Evolutionary conservation across 139 green algal genomes (phyloP), one percentile per base, ranked within the genome.

Genomic region (Chlamydomonas asymmetrica): DNA sequence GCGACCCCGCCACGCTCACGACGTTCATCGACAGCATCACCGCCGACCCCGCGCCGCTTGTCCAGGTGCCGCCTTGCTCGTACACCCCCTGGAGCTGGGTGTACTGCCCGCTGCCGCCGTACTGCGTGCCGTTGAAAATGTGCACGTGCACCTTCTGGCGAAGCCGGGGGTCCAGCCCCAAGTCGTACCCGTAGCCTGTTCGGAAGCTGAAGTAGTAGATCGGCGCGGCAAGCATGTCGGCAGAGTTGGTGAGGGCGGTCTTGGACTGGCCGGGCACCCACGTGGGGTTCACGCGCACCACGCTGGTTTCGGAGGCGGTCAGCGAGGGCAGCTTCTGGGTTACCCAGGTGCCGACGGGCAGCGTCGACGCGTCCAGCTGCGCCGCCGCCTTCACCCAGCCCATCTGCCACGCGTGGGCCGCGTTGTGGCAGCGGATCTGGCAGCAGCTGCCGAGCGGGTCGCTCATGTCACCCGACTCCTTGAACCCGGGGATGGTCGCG

Each of bases 371-470:
- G 61, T 25, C 34, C 4, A 66, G 34, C 25, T 56, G 16, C 48
- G 63, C 63, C 38, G 37, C 23, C 4, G 63, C 37, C 63, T 49
- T 34, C 22, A 23, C 38, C 74, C 74, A 80, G 34, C 74, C 74
- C 54, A 76, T 23, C 65, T 80, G 74, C 56, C 66, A 80, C 27
- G 66, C 22, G 56, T 80, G 74, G 2, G 74, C 65, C 32, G 34
- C 29, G 54, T 76, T 80, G 65, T 39, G 66, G 65, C 74, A 75
- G 41, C 74, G 65, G 22, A 27, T 5, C 5, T n/a, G 5, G 56
- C 74, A 80, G 74, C 74, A 80, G 65, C 39, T 61, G 65, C 65
- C 74, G 65, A 71, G 43, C 8, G 45, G 3, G 71, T 37, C 48
- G 32, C 22, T 50, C 32, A 4, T 5, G 61, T 78, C 71, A 25